Evolutionary conservation across 164 flowering plant species (phyloP).

Genomic region (Buxus sempervirens): DNA sequence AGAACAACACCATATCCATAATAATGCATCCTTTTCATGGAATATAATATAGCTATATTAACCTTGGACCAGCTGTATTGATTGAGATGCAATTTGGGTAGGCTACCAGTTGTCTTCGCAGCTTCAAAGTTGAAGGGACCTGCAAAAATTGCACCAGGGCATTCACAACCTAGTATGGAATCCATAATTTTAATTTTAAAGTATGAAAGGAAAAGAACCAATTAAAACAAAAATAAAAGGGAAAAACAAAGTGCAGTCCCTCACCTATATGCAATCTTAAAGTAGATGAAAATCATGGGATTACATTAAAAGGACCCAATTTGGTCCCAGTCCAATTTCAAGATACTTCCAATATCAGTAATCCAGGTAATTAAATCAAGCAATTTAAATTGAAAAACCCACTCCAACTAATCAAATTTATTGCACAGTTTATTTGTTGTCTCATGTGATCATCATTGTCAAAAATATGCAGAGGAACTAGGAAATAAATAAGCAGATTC

Average conservation of each 20-base stretch:
- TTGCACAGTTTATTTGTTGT: no score
- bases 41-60: neutral
- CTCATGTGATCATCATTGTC: neutral
- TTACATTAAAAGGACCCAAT: neutral
- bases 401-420: no score
- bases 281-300: neutral
- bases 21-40: neutral
- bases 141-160: conserved; percentile 22
- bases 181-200: neutral
- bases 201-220: no score
- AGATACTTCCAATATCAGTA: neutral
- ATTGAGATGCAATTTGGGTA: conserved; percentile 73
- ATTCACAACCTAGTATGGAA: neutral
- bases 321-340: neutral
- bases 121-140: conserved; percentile 91
- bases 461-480: neutral
- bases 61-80: conserved; percentile 96
- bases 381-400: no score
- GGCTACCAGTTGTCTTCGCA: conserved; percentile 30
- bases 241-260: neutral
- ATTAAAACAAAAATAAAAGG: neutral
- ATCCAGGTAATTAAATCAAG: neutral
- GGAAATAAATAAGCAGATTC: no score
- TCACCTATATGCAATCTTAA: neutral
- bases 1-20: neutral